A percentile compares a stretch with the other conserved stretches of the same genome.
Conservation (phyloP, 495 filamentous ascomycete genomes). For the Letharia columbiana region DNA sequence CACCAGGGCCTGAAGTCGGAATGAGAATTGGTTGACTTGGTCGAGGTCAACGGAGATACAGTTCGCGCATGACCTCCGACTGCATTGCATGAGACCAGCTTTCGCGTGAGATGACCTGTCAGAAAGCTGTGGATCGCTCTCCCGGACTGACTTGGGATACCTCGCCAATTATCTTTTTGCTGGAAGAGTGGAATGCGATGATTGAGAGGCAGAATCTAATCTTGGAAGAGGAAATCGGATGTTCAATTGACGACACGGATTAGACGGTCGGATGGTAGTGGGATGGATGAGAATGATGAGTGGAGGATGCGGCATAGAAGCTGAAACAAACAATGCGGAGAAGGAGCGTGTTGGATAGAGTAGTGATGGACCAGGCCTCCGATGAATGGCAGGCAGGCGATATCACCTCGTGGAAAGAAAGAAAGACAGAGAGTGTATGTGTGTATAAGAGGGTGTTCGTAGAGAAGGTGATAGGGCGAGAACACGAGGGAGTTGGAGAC, state of each 20-base stretch:
- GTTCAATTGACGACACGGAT: background rate
- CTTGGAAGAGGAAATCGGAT: background rate
- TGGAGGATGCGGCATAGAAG: constrained; percentile 10
- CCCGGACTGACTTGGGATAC: background rate
- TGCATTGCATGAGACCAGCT: background rate
- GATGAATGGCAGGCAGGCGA: background rate
- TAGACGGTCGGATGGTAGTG: background rate
- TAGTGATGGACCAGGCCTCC: background rate
- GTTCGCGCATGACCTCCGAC: background rate
- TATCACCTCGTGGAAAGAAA: background rate
- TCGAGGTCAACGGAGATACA: background rate
- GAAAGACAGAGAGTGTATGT: background rate
- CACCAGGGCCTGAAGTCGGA: background rate
- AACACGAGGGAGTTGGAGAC: background rate
- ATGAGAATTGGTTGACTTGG: background rate
- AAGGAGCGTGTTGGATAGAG: constrained; percentile 3
- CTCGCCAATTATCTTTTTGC: background rate
- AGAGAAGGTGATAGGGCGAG: background rate
- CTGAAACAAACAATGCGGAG: constrained; percentile 3
- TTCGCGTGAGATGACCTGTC: background rate
- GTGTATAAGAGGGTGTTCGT: background rate
- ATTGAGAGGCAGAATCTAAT: background rate
- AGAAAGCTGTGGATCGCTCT: background rate
- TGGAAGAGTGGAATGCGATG: background rate
- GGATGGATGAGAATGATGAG: constrained; percentile 1